A percentile compares a stretch with the other conserved stretches of the same genome.
phyloP scores from a whole-genome alignment of 768 basidiomycete species.

The Xerocomus spinulosus region DNA sequence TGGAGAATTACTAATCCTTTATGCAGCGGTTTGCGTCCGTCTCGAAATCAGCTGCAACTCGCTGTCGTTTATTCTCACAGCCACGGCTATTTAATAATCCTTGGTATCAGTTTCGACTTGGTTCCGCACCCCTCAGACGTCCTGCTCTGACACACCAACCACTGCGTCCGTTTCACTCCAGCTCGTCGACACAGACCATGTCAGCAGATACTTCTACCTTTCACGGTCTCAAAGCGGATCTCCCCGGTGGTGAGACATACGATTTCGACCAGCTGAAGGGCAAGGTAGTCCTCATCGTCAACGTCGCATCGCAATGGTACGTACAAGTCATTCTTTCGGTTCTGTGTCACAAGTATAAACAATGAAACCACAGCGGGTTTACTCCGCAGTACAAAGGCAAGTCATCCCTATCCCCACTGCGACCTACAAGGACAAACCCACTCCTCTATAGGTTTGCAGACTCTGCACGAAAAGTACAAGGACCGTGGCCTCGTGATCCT shows the following conservation, averaged over 20 bases:
- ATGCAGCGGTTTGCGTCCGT: not conserved
- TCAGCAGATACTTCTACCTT: slow-evolving; percentile 38
- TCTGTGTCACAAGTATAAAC: not conserved
- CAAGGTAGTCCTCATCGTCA: slow-evolving; percentile 75
- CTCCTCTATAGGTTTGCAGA: slow-evolving; percentile 60
- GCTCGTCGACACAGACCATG: slow-evolving; percentile 18
- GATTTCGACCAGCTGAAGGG: slow-evolving; percentile 69
- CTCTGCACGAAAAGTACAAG: slow-evolving; percentile 76
- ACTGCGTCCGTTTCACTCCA: slow-evolving; percentile 10
- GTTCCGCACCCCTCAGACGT: not conserved
- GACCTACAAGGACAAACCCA: not conserved
- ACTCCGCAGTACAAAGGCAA: slow-evolving; percentile 74
- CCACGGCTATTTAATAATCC: not conserved
- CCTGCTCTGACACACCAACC: not conserved
- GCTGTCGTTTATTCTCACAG: not conserved
- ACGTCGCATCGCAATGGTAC: slow-evolving; percentile 69
- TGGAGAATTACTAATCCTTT: too few relatives aligned
- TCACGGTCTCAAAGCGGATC: slow-evolving; percentile 64
- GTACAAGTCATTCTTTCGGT: not conserved
- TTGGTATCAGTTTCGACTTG: not conserved
- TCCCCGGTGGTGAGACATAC: slow-evolving; percentile 50
- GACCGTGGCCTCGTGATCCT: slow-evolving; percentile 71
- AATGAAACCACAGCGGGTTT: slow-evolving; percentile 55
- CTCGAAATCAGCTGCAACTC: not conserved
- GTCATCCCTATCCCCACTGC: not conserved